These are phyloP conservation scores for Crassisporium funariophilum DNA, from an alignment of 768 basidiomycete species.

Conservation along the genomic window DNA sequence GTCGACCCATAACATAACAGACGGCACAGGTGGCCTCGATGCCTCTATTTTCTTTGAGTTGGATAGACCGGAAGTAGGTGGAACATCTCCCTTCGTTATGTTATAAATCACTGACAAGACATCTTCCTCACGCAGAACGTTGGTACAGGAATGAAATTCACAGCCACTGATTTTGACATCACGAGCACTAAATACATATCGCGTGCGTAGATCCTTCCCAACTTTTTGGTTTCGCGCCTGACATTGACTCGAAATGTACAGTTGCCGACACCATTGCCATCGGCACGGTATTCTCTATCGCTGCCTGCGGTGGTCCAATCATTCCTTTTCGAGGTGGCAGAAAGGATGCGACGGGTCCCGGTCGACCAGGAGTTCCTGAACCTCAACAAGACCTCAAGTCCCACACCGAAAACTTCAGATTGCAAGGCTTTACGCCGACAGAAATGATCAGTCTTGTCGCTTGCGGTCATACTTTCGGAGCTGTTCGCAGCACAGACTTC, in stretches of 20 bases:
- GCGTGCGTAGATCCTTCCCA: slow-evolving; percentile 32
- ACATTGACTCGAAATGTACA: slow-evolving; percentile 11
- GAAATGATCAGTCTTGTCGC: slow-evolving; percentile 50
- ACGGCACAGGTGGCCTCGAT: slow-evolving; percentile 43
- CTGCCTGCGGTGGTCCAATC: slow-evolving; percentile 46
- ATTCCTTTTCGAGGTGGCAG: slow-evolving; percentile 46
- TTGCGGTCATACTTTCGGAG: slow-evolving; percentile 49
- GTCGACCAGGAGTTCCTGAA: slow-evolving; percentile 41
- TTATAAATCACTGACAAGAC: too few species aligned
- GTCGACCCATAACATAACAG: slow-evolving; percentile 36
- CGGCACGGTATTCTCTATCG: slow-evolving; percentile 37
- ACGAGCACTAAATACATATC: slow-evolving; percentile 43
- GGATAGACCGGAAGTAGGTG: slow-evolving; percentile 34
- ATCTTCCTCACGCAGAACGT: slow-evolving; percentile 37
- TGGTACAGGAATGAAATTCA: slow-evolving; percentile 38
- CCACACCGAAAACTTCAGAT: slow-evolving; percentile 36
- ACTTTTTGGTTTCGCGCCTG: neutral
- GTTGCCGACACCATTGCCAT: slow-evolving; percentile 47
- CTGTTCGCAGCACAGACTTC: slow-evolving; percentile 43
- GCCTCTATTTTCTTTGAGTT: slow-evolving; percentile 43
- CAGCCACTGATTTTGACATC: slow-evolving; percentile 35
- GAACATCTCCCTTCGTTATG: neutral
- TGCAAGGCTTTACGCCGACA: slow-evolving; percentile 39
- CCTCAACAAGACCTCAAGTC: slow-evolving; percentile 39
- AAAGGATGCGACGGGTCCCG: slow-evolving; percentile 40